Percentiles rank a stretch among this genome's conserved stretches.
These are phyloP conservation scores for Hortiboletus flavorubellus DNA, from an alignment of 768 basidiomycete species.

Conservation along the genomic window DNA sequence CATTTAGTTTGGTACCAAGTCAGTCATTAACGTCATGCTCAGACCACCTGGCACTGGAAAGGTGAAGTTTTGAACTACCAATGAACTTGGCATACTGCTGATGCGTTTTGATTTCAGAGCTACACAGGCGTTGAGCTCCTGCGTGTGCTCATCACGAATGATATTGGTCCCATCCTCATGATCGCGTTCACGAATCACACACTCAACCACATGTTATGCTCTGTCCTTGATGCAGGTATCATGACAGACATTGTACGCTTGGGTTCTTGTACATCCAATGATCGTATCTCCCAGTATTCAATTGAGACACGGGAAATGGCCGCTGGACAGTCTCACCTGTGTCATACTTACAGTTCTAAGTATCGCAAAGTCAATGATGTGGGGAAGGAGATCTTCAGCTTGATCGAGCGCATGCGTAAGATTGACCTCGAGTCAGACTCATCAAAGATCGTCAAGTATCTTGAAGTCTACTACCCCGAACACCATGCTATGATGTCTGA, in stretches of 20 bases:
- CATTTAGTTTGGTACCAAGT: background rate
- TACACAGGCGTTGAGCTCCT: slow-evolving; percentile 69
- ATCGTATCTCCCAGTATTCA: slow-evolving; percentile 56
- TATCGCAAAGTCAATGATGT: slow-evolving; percentile 40
- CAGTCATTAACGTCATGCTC: background rate
- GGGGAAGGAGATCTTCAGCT: slow-evolving; percentile 42
- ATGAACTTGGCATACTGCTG: background rate
- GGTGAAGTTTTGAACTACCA: slow-evolving; percentile 30
- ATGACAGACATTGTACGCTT: slow-evolving; percentile 64
- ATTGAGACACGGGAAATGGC: slow-evolving; percentile 55
- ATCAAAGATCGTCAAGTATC: slow-evolving; percentile 38
- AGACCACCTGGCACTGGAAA: slow-evolving; percentile 82
- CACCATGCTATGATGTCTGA: slow-evolving; percentile 39
- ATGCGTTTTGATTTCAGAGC: slow-evolving; percentile 36
- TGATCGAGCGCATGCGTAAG: slow-evolving; percentile 44
- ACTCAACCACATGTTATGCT: slow-evolving; percentile 66
- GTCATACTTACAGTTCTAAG: slow-evolving; percentile 32
- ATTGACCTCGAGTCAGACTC: slow-evolving; percentile 34
- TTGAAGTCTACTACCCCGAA: slow-evolving; percentile 46
- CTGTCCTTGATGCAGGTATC: slow-evolving; percentile 62
- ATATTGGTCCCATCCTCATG: slow-evolving; percentile 51
- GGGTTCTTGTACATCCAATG: slow-evolving; percentile 61
- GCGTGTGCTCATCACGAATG: slow-evolving; percentile 55
- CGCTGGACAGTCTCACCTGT: slow-evolving; percentile 40
- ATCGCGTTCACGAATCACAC: slow-evolving; percentile 79